Evolutionary conservation across 148 eudicot species (phyloP).

Genomic region (Diospyros lotus): DNA sequence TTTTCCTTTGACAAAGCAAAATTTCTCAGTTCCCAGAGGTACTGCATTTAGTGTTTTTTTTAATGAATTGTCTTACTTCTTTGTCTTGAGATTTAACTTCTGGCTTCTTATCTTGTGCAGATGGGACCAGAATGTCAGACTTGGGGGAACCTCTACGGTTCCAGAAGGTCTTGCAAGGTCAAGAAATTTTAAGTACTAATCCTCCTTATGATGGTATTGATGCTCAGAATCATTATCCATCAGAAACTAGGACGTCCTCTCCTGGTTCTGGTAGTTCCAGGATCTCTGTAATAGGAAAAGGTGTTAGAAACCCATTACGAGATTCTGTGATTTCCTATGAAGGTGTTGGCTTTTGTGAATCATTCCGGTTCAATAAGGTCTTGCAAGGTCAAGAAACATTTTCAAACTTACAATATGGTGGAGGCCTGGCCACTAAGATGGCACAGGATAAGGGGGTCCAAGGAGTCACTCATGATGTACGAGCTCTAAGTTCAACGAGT

Average conservation of each 20-base stretch:
- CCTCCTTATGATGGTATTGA: constrained; percentile 40
- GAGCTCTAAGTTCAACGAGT: constrained; percentile 35
- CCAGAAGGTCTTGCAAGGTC: constrained; percentile 99
- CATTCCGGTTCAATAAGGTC: constrained; percentile 72
- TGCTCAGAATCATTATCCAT: constrained; percentile 36
- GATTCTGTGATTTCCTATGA: constrained; percentile 33
- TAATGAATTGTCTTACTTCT: too few species aligned
- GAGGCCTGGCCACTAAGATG: constrained; percentile 20
- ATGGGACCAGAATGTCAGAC: constrained; percentile 70
- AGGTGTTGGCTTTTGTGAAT: constrained; percentile 44
- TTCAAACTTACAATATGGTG: constrained; percentile 28
- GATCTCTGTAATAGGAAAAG: constrained; percentile 20
- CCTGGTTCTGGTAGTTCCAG: constrained; percentile 22
- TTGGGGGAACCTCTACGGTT: constrained; percentile 76
- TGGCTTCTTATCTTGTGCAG: constrained; percentile 23
- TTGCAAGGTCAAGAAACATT: constrained; percentile 99
- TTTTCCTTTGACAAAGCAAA: constrained; percentile 53
- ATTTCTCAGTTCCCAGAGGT: constrained; percentile 62
- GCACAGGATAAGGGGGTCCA: constrained; percentile 18
- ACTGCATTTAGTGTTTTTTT: not conserved
- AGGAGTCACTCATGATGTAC: constrained; percentile 40
- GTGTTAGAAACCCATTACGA: constrained; percentile 17
- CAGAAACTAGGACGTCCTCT: constrained; percentile 40
- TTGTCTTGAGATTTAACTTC: too few species aligned
- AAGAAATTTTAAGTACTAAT: constrained; percentile 76